Evolutionary conservation across 2,329 filamentous ascomycete species (phyloP).

Genomic region (Nectriaceae sp.): DNA sequence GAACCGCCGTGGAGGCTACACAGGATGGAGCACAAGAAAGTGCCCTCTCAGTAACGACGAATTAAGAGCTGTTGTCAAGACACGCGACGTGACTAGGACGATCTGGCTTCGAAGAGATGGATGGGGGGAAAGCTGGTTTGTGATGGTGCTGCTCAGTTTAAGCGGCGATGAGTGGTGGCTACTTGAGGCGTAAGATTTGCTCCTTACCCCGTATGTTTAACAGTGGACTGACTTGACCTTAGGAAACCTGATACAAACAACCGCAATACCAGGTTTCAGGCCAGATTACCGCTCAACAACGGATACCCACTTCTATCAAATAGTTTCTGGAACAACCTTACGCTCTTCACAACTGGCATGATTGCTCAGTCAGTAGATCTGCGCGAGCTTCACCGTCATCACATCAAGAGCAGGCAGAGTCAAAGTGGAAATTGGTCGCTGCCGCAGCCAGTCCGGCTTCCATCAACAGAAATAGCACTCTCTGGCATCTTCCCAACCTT

Average conservation of each 20-base stretch:
- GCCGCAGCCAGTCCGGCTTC: conserved; percentile 47
- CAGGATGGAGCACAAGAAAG: conserved; percentile 63
- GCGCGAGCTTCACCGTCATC: conserved; percentile 47
- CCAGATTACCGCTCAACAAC: conserved; percentile 45
- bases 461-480: conserved; percentile 50
- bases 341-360: conserved; percentile 51
- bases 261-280: conserved; percentile 34
- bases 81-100: conserved; percentile 62
- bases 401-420: conserved; percentile 41
- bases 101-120: conserved; percentile 70
- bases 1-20: conserved; percentile 57
- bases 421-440: conserved; percentile 40
- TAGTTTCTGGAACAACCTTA: conserved; percentile 54
- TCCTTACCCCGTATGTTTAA: background rate
- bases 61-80: conserved; percentile 61
- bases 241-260: conserved; percentile 27
- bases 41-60: conserved; percentile 54
- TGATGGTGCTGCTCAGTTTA: conserved; percentile 70
- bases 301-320: conserved; percentile 48
- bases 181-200: conserved; percentile 58
- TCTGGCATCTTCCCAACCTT: conserved; percentile 46
- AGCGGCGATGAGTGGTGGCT: conserved; percentile 81
- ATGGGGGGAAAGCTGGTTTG: conserved; percentile 74
- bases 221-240: background rate
- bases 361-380: conserved; percentile 53